Evolutionary conservation across 2,329 filamentous ascomycete species (phyloP), one percentile per base, ranked within the genome.

Genomic region (Diplodia corticola): DNA sequence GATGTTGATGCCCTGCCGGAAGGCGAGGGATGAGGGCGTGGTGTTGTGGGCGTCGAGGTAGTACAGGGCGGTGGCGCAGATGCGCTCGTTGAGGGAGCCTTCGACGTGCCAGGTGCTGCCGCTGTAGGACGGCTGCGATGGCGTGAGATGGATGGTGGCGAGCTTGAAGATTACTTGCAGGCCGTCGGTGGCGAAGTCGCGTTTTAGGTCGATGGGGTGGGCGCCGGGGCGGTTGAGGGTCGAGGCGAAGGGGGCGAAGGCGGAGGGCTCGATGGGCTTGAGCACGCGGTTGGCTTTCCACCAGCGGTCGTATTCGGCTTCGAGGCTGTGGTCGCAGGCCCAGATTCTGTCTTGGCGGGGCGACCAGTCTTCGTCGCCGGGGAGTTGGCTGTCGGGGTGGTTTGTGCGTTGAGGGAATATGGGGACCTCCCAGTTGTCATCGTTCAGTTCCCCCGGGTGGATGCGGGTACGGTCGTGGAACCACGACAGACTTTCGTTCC

Each of bases 131-230:
- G 87, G 84, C 2, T 85, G 82, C 20, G 85, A 83, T 0, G 88
- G 88, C 0, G 82, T 86, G 0, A 89, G 78, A 49, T 88, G 80
- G 60, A 89, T 84, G 40, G 81, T 84, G 1, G 85, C 82, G 69
- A 91, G 78, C 71, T 89, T 89, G 35, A 89, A 82, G 59, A 90
- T 86, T 40, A 90, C 74, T 70, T 91, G 88, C 3, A 90, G 71
- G 1, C 84, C 83, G 3, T 73, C 72, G 0, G 79, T 70, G 17
- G 73, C 69, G 67, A 78, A 82, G 9, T 77, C 69, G 15, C 70
- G 48, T 49, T 68, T 63, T 5, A 78, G 68, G 17, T 72, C 54
- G 26, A 73, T 40, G 12, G 35, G 4, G 17, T 17, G 10, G 17
- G 35, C 28, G 6, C 35, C 46, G 40, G 20, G 3, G n/a, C 20